phyloP scores from a whole-genome alignment of 805 yeast species.

The Zygosaccharomyces kombuchaensis region DNA sequence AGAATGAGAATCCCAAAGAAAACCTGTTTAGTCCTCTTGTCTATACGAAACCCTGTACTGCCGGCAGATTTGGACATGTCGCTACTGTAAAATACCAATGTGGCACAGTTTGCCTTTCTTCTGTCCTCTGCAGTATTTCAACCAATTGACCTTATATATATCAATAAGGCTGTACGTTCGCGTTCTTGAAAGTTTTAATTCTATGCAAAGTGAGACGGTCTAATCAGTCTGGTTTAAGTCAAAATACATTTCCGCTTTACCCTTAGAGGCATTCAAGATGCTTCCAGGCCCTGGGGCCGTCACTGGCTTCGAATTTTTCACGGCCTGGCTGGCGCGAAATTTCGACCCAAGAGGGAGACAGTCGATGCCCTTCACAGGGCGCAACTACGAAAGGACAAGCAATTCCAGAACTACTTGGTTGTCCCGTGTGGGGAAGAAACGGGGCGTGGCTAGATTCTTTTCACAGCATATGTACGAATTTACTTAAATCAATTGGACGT shows the following conservation, averaged over 20 bases:
- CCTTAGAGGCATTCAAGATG: conserved; percentile 1
- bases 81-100: not conserved
- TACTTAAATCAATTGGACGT: conserved; percentile 12
- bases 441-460: not conserved
- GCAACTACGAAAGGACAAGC: not conserved
- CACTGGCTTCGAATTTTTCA: not conserved
- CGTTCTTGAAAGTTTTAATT: conserved; percentile 1
- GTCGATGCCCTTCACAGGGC: not conserved
- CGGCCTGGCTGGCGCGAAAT: conserved; percentile 4
- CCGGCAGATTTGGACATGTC: conserved; percentile 3
- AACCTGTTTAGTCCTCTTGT: conserved; percentile 12
- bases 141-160: not conserved
- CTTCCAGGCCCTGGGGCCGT: conserved; percentile 1
- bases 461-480: not conserved
- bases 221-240: not conserved
- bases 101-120: not conserved
- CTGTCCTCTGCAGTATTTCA: not conserved
- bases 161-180: not conserved
- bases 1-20: conserved; percentile 6
- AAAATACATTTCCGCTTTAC: not conserved
- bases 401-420: not conserved
- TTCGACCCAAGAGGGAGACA: not conserved
- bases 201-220: not conserved
- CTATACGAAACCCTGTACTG: conserved; percentile 5
- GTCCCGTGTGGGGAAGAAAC: not conserved